Base-by-base conservation (phyloP, 257 asterid species). In the Perilla frutescens region DNA sequence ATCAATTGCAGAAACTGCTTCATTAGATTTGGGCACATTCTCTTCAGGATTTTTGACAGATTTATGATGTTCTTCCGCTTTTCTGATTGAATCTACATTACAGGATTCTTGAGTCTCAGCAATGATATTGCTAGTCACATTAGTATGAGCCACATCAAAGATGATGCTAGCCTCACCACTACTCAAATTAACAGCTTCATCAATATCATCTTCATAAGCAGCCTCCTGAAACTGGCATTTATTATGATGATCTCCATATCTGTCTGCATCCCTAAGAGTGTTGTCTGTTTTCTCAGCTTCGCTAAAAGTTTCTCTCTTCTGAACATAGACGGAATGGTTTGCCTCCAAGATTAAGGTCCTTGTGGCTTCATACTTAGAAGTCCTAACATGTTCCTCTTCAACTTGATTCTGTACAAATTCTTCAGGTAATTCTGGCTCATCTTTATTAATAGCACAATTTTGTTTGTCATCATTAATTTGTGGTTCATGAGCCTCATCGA, bases 31-130 rank as follows among this genome's bases (percentile, higher is more conserved):
- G 3, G 60, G 74, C 50, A 68, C 79, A 67, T 69, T 72, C 71
- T 76, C 90, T n/a, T 63, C 62, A 44, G 3, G 53, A 79, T 71
- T 40, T 31, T 51, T 40, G 49, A 29, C 68, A 60, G 71, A 74
- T 76, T 48, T 65, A 72, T 67, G 73, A 79, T 73, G 57, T 56
- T 77, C 73, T 66, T 78, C 85, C 71, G 66, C 72, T 68, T 66
- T 61, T 62, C 45, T 62, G 65, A 79, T 72, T 47, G 81, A 60
- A 66, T 80, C 83, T 62, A 62, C 48, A 47, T 47, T 68, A 67
- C 79, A 74, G 51, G 81, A 62, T 73, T 84, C 88, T 72, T 39
- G 76, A 79, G 76, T 71, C 76, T 74, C 87, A 37, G 32, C 48
- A 55, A 53, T 62, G 43, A 53, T 15, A 62, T 72, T 73, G 78